phyloP scores from a whole-genome alignment of 2,329 filamentous ascomycete species.

The Pseudodiploospora longispora region DNA sequence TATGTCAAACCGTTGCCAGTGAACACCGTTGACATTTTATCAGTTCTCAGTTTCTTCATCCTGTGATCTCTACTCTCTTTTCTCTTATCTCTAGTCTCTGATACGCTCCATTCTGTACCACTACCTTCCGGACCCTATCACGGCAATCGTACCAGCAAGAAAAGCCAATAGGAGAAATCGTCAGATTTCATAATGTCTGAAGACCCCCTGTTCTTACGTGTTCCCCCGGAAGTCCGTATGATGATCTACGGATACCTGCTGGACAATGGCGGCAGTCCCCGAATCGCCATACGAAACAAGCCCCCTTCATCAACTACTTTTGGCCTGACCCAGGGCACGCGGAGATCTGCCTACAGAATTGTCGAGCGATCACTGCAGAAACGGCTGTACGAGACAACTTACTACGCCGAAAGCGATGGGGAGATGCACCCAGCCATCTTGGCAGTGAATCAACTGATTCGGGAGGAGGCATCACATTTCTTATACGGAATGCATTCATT shows the following conservation, averaged over 20 bases:
- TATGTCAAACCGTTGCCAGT: too few relatives aligned
- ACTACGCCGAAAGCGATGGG: slow-evolving; percentile 23
- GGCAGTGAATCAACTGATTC: slow-evolving; percentile 36
- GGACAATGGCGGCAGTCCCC: slow-evolving; percentile 28
- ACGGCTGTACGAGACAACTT: slow-evolving; percentile 45
- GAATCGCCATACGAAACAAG: slow-evolving; percentile 33
- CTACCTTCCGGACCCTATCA: too few relatives aligned
- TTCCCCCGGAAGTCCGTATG: slow-evolving; percentile 34
- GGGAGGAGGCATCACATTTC: slow-evolving; percentile 47
- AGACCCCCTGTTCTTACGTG: slow-evolving; percentile 21
- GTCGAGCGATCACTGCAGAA: slow-evolving; percentile 31
- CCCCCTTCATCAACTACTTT: slow-evolving; percentile 14
- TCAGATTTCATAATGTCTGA: neutral
- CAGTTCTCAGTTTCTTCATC: too few relatives aligned
- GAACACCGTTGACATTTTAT: too few relatives aligned
- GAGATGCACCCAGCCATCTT: slow-evolving; percentile 37
- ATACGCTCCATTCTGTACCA: too few relatives aligned
- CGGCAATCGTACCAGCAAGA: too few relatives aligned
- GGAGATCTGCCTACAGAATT: slow-evolving; percentile 32
- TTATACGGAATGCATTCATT: slow-evolving; percentile 50
- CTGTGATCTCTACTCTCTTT: too few relatives aligned
- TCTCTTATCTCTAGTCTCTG: too few relatives aligned
- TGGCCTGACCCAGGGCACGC: slow-evolving; percentile 1
- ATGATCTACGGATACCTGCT: slow-evolving; percentile 38
- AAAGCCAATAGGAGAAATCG: too few relatives aligned